Base-by-base conservation (phyloP, 2,329 filamentous ascomycete genomes). In the Phialophora verrucosa region DNA sequence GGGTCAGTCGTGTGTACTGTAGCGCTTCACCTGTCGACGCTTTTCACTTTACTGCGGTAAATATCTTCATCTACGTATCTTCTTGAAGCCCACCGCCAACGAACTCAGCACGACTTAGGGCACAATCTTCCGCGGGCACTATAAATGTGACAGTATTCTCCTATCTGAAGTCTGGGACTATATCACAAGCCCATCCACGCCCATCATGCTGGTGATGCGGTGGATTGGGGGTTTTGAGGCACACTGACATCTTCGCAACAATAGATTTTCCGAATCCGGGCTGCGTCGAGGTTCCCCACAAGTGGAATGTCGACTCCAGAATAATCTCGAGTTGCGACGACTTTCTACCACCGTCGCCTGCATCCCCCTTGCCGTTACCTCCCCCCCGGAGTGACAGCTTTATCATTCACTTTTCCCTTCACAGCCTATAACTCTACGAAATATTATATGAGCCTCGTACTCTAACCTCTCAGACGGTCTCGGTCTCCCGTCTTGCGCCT, bases 401-500 rank as follows among this genome's bases (percentile, higher is more conserved):
- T 31, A 38, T 38, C 38, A 4, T 54, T 54, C 31, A 61, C 32
- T 25, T 53, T 54, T 10, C 47, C 31, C 20, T 25, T 44, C 31
- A 54, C 29, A 14, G 3, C 2, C 25, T 44, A 38, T 35, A 42
- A 6, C 11, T 44, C 27, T 61, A 31, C 53, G 32, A 25, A 56
- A 10, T 32, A 23, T 58, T 69, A 58, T 56, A 70, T 70, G 68
- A 50, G 61, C 44, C 35, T 50, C 60, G 25, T 51, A 66, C 53
- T 44, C 38, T 70, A 49, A 63, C 58, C 50, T 17, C 35, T 50
- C 44, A 59, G 23, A 44, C 54, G 14, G 53, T 62, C 63, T 47
- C 68, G 68, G 68, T 70, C 66, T 25, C 63, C 61, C 60, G 62
- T 56, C 65, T 60, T 68, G 44, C 68, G 12, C 53, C 42, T 59